Evolutionary conservation across 78 protist species (phyloP).

Genomic region (slime mould (Dictyostelium discoideum)): dicty_2.7 NC_007090.3:4489501-4490000

Average conservation of each 20-base stretch:
- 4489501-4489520: no score
- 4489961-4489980: not conserved
- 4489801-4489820: no score
- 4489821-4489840: no score
- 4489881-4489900: not conserved
- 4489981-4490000: not conserved
- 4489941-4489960: not conserved
- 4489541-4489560: not conserved
- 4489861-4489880: not conserved
- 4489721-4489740: no score
- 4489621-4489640: not conserved
- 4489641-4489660: not conserved
- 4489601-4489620: no score
- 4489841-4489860: not conserved
- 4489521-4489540: not conserved
- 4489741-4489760: no score
- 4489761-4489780: no score
- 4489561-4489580: not conserved
- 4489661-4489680: not conserved
- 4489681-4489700: not conserved
- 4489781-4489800: no score
- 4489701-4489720: no score
- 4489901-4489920: not conserved
- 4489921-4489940: not conserved
- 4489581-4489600: not conserved